Conservation (phyloP, 192 early-diverging fungal genomes). For the Spizellomyces punctatus region DNA sequence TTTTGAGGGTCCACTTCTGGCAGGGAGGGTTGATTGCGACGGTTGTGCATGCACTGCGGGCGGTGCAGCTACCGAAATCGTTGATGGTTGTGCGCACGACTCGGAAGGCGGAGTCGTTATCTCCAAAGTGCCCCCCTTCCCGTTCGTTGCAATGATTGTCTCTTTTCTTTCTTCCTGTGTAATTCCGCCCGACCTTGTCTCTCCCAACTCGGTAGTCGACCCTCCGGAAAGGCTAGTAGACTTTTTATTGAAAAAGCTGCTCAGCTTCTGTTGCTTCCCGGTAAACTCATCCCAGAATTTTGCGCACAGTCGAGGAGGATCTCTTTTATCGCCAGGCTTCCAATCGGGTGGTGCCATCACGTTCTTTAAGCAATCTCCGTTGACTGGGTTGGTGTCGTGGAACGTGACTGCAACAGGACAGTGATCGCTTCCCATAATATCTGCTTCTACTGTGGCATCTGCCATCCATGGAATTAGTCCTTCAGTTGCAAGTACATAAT, state of each 20-base stretch:
- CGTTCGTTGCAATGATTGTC: no score
- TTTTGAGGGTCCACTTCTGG: no score
- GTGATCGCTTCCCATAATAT: constrained; percentile 78
- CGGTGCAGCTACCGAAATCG: no score
- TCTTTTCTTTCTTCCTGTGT: no score
- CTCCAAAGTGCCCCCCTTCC: no score
- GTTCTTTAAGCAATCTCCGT: constrained; percentile 13
- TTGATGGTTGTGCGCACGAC: no score
- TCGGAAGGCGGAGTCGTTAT: no score
- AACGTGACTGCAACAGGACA: constrained; percentile 64
- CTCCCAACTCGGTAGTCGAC: no score
- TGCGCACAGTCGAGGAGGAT: constrained; percentile 50
- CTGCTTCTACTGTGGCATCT: constrained; percentile 57
- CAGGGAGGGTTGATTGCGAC: no score
- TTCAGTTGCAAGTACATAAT: constrained; percentile 67
- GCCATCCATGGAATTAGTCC: constrained; percentile 61
- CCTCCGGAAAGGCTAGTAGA: no score
- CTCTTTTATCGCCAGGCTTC: constrained; percentile 12
- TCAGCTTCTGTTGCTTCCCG: constrained; percentile 61
- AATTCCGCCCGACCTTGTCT: no score
- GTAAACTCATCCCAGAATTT: constrained; percentile 61
- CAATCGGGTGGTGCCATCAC: constrained; percentile 19
- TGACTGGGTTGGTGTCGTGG: constrained; percentile 26
- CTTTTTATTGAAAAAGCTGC: constrained; percentile 47
- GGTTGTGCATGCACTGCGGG: no score